Evolutionary conservation across 257 asterid species (phyloP).

Genomic region (Coffea canephora): DNA sequence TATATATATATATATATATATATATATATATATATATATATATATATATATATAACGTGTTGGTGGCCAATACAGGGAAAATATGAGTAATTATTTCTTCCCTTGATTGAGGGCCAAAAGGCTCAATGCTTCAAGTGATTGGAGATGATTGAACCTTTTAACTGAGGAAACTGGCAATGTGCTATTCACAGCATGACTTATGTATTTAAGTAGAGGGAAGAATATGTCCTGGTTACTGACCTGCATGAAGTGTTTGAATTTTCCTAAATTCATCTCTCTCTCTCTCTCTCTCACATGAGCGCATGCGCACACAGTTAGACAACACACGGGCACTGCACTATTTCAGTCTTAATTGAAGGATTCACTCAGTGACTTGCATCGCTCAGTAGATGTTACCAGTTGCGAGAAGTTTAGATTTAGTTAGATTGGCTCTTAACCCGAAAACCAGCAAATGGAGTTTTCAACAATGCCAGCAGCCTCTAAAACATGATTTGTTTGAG

Average conservation of each 20-base stretch:
- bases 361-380: background rate
- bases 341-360: background rate
- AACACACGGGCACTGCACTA: background rate
- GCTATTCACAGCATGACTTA: background rate
- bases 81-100: background rate
- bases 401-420: background rate
- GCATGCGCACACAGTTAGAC: background rate
- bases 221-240: background rate
- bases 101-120: background rate
- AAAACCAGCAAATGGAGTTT: constrained; percentile 1
- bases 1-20: no score
- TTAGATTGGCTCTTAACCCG: background rate
- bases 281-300: background rate
- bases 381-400: background rate
- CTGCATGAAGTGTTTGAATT: background rate
- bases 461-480: background rate
- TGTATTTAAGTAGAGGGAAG: background rate
- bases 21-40: no score
- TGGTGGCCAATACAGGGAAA: background rate
- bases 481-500: constrained; percentile 1
- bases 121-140: background rate
- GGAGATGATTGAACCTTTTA: no score
- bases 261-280: background rate
- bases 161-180: background rate
- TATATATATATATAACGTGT: no score